A percentile compares a stretch with the other conserved stretches of the same genome.
Evolutionary conservation across 192 early-diverging fungal genomes (phyloP).

Genomic region (Entomortierella beljakovae): DNA sequence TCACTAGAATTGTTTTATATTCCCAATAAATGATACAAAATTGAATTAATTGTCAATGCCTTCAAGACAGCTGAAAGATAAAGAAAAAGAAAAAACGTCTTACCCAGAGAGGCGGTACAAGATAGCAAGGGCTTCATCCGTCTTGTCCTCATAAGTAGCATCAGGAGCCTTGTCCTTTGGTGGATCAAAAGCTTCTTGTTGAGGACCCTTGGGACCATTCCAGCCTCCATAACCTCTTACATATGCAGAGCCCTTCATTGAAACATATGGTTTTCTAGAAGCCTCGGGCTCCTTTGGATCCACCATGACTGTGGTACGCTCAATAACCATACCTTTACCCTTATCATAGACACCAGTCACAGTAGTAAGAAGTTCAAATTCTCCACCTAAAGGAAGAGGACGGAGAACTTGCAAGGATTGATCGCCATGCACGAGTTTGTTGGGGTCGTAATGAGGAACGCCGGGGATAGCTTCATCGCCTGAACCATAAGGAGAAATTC

Average conservation of each 20-base stretch:
- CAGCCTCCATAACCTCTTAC: constrained; percentile 78
- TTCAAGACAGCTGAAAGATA: constrained; percentile 16
- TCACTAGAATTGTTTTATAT: constrained; percentile 69
- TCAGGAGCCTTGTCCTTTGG: constrained; percentile 72
- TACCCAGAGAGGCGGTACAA: constrained; percentile 82
- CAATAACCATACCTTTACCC: constrained; percentile 78
- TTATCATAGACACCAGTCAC: constrained; percentile 80
- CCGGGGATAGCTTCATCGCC: constrained; percentile 65
- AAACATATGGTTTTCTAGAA: constrained; percentile 35
- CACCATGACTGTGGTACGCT: constrained; percentile 63
- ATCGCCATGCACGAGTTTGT: constrained; percentile 81
- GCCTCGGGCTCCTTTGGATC: constrained; percentile 60
- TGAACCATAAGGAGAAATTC: constrained; percentile 64
- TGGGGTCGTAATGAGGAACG: constrained; percentile 73
- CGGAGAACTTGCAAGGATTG: constrained; percentile 71
- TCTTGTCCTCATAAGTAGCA: constrained; percentile 57
- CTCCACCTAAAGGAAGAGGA: constrained; percentile 69
- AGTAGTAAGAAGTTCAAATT: constrained; percentile 65
- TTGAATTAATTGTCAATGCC: too few relatives aligned
- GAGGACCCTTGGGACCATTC: constrained; percentile 78
- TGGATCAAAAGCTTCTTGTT: constrained; percentile 56
- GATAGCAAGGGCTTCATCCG: constrained; percentile 68
- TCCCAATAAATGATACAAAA: too few relatives aligned
- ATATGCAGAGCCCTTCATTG: constrained; percentile 69
- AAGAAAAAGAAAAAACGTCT: neutral